Evolutionary conservation across 2,329 filamentous ascomycete genomes (phyloP), one percentile per base, ranked within the genome.

Genomic region (Coleophoma cylindrospora): DNA sequence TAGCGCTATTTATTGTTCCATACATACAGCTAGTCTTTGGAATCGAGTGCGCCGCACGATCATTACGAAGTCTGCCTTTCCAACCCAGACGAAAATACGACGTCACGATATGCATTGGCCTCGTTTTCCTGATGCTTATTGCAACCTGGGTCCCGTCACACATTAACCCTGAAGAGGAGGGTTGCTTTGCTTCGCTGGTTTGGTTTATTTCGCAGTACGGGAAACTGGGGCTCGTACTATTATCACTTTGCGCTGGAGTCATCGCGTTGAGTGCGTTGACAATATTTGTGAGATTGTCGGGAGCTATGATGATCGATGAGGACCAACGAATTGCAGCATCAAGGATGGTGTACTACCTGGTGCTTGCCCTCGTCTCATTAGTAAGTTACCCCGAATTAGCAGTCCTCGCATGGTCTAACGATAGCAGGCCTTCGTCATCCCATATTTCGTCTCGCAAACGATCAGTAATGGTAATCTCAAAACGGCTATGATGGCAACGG

Each of bases 121-220:
- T 75, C 12, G 65, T 84, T 22, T 65, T 74, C 15, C 62, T 79
- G 43, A 68, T 82, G 50, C 61, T 79, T 17, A 62, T 87, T 34
- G 65, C 68, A 36, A 81, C 78, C 17, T 84, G 83, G 66, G 68
- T 83, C 36, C 75, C 84, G 22, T 80, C 82, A 14, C 69, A 77
- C 49, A 71, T 80, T 45, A 68, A 76, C 54, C 73, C 70, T 4
- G 75, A 83, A 40, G 73, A 74, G 6, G 76, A 83, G 55, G 74
- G 76, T 47, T 89, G 85, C 67, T 83, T 87, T 58, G 82, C 81
- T 21, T 83, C 81, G 6, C 71, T 89, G 8, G 80, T 87, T 56
- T 87, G 81, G 80, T 86, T 85, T 54, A 70, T 87, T 40, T 73
- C 78, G 49, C 74, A 71, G 56, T 88, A 82, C 67, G 75, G 80